Conservation (phyloP, 306 rosid genomes). For the Hippophae gyantsensis region DNA sequence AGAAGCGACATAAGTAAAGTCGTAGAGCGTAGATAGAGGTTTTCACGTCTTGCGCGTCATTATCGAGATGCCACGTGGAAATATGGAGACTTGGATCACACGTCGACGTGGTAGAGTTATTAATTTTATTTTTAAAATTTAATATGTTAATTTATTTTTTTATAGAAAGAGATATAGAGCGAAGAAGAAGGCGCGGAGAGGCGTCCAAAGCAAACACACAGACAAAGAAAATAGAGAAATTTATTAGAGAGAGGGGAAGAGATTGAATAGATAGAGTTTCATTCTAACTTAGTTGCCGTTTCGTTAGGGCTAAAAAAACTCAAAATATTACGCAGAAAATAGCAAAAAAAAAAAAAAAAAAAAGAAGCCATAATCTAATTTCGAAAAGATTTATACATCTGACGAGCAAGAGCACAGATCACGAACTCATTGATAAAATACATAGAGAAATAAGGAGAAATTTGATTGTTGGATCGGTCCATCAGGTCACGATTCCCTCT, state of each 20-base stretch:
- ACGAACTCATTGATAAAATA: conserved; percentile 4
- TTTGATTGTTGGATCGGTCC: conserved; percentile 14
- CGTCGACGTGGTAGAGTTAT: conserved; percentile 47
- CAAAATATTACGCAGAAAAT: conserved; percentile 1
- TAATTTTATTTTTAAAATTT: background rate
- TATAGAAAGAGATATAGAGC: conserved; percentile 18
- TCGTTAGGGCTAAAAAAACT: conserved; percentile 20
- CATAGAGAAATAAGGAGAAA: conserved; percentile 12
- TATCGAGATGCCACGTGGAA: conserved; percentile 57
- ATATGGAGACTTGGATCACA: conserved; percentile 44
- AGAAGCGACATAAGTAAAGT: background rate
- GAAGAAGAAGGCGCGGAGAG: conserved; percentile 47
- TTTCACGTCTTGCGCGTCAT: conserved; percentile 47
- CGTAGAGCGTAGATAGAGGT: conserved; percentile 21
- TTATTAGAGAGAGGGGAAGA: background rate
- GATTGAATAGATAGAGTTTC: conserved; percentile 8
- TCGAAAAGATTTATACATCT: conserved; percentile 3
- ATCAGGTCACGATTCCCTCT: no score
- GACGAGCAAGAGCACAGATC: conserved; percentile 22
- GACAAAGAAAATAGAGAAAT: conserved; percentile 1
- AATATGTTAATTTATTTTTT: background rate
- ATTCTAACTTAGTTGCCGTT: conserved; percentile 22
- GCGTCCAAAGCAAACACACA: conserved; percentile 33
- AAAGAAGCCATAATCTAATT: background rate
- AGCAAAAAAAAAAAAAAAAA: background rate